Conservation (phyloP, 2,329 filamentous ascomycete genomes). For the Penicillium rolfsii region DNA sequence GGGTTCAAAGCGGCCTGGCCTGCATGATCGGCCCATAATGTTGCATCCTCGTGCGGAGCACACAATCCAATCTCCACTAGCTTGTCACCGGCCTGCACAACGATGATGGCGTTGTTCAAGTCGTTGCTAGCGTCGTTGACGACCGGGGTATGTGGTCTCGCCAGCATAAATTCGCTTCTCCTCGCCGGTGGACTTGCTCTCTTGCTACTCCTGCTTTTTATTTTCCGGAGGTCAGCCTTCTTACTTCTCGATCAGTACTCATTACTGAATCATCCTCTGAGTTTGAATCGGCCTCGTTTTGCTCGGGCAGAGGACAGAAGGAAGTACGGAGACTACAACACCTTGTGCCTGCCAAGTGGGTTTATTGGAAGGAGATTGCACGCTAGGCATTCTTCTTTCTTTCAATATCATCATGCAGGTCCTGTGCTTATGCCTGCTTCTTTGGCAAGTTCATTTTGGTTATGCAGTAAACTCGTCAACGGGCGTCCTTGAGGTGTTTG, state of each 20-base stretch:
- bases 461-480: conserved; percentile 7
- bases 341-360: background rate
- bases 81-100: background rate
- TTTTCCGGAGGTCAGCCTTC: background rate
- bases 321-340: background rate
- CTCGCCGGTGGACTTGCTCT: background rate
- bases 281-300: no score
- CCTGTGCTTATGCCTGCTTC: background rate
- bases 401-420: background rate
- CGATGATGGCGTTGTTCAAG: conserved; percentile 1
- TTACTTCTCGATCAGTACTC: background rate
- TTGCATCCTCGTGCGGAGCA: conserved; percentile 13
- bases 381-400: background rate
- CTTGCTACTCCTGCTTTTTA: background rate
- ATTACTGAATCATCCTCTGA: background rate
- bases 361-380: background rate
- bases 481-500: conserved; percentile 63
- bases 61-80: conserved; percentile 2
- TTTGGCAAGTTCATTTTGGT: background rate
- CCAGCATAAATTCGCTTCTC: background rate
- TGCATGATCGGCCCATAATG: conserved; percentile 4
- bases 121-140: conserved; percentile 6
- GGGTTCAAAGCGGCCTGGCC: conserved; percentile 14
- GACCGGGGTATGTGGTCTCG: background rate
- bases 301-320: background rate